Conservation (phyloP, 2,329 filamentous ascomycete species). For the Claviceps arundinis region DNA sequence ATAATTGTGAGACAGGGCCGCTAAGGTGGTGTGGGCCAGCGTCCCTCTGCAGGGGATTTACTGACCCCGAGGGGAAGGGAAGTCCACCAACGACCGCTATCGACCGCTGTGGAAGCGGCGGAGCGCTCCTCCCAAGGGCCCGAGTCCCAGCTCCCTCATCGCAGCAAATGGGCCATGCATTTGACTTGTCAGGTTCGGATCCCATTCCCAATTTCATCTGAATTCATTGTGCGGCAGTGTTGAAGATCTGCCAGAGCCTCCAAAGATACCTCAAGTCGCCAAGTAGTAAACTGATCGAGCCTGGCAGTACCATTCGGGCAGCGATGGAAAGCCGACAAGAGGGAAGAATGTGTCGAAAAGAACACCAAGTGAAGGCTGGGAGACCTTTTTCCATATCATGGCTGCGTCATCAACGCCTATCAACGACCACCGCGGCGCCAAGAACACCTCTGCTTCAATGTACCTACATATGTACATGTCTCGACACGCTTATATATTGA, state of each 20-base stretch:
- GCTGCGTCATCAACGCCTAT: too few relatives aligned
- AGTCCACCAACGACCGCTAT: not conserved
- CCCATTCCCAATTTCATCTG: not conserved
- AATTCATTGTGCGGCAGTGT: not conserved
- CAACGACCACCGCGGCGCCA: not conserved
- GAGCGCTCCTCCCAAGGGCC: not conserved
- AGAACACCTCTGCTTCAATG: not conserved
- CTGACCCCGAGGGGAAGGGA: not conserved
- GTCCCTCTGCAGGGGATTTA: not conserved
- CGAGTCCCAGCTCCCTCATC: not conserved
- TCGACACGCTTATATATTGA: constrained; percentile 1
- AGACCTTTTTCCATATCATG: not conserved
- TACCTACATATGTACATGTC: not conserved
- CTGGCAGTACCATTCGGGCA: not conserved
- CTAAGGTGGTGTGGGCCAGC: not conserved
- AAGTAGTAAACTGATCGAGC: not conserved
- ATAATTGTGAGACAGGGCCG: not conserved
- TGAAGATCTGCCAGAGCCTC: not conserved
- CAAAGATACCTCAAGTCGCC: not conserved
- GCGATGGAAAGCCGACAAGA: not conserved
- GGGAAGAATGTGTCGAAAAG: not conserved
- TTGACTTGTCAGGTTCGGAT: too few relatives aligned
- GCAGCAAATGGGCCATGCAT: too few relatives aligned
- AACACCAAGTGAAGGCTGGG: not conserved
- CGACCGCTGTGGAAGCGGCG: not conserved